Evolutionary conservation across 176 grass and related monocot genomes (phyloP).

Genomic region (Cenchrus fungigraminus): DNA sequence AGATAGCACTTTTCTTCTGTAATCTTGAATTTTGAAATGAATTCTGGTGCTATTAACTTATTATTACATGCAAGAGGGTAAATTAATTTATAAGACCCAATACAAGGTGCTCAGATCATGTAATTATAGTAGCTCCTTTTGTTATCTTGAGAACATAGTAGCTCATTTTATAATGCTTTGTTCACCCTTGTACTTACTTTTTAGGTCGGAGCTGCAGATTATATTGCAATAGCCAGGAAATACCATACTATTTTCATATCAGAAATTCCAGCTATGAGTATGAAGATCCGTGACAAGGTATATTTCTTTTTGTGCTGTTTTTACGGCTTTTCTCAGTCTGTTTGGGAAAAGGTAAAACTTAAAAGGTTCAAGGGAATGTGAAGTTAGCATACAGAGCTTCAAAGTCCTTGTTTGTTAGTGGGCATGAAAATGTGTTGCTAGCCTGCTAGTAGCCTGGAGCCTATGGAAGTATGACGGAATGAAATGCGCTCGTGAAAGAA

Average conservation of each 20-base stretch:
- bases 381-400: background rate
- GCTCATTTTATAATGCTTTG: background rate
- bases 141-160: background rate
- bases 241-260: constrained; percentile 96
- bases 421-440: background rate
- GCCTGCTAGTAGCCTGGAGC: background rate
- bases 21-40: constrained; percentile 16
- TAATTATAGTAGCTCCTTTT: background rate
- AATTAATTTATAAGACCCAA: background rate
- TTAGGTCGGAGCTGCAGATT: constrained; percentile 96
- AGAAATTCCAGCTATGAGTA: constrained; percentile 94
- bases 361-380: background rate
- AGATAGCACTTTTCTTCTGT: background rate
- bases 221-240: constrained; percentile 91
- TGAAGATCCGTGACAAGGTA: constrained; percentile 99
- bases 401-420: background rate
- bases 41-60: background rate
- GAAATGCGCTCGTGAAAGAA: background rate
- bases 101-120: background rate
- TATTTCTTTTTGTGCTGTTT: constrained; percentile 43
- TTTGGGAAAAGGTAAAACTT: background rate
- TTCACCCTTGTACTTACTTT: constrained; percentile 32
- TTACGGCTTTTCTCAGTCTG: background rate
- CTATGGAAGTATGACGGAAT: background rate
- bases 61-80: background rate